Evolutionary conservation across 148 eudicot genomes (phyloP), one percentile per base, ranked within the genome.

Genomic region (Spergularia marina): DNA sequence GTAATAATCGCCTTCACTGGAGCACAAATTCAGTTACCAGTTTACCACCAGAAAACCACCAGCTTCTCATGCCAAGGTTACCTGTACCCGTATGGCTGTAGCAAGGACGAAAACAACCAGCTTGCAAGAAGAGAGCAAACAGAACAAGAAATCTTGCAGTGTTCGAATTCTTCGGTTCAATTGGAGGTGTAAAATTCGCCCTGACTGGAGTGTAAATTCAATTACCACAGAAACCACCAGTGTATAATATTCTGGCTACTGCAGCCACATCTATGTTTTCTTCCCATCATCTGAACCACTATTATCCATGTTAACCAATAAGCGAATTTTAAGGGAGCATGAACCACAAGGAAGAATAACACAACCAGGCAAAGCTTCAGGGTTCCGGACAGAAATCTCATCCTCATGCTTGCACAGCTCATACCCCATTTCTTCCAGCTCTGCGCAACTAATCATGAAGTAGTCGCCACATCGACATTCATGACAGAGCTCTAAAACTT

Each of bases 401-500:
- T 76, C 78, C 34, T 81, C 84, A 52, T 82, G 78, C 76, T 69
- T 86, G 49, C 64, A 72, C 25, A 93, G 59, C 18, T 71, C 52
- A 82, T 82, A 94, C 1, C 98, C 97, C 87, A 87, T 89, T 80
- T 91, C 93, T 78, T 77, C 87, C 85, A 91, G 81, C 79, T 91
- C 98, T 0, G 69, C 30, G 15, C 86, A 84, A 78, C 83, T 86
- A 68, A 94, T 76, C 13, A 74, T 78, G 82, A 83, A 94, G 81
- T 74, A 86, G 78, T 94, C 98, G 44, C 98, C 91, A 83, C 97
- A 90, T 65, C 89, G 82, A 70, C 98, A 94, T 67, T 75, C 85
- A 65, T 89, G 75, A 51, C 78, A 87, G 7, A 91, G 83, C 70
- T 85, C 91, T 53, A 84, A 78, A 34, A 10, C 70, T 56, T 84